Evolutionary conservation across 306 rosid genomes (phyloP), one percentile per base, ranked within the genome.

Genomic region (Quercus variabilis): DNA sequence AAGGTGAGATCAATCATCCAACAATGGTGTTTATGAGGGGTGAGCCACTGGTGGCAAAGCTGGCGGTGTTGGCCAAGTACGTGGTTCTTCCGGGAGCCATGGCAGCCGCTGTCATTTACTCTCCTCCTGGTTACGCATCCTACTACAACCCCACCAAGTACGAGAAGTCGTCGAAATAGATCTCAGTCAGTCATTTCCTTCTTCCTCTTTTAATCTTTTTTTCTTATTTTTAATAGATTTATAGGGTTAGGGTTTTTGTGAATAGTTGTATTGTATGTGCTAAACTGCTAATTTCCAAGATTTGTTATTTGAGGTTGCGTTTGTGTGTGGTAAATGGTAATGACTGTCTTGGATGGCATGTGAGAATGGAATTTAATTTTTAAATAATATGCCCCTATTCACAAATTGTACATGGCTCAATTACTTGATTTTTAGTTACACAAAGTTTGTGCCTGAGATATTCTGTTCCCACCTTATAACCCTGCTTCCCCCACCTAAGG

Each of bases 11-110:
- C 46, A 8, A 38, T 38, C 46, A 38, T 38, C 46, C 46, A 38
- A 38, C 46, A 38, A 38, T 38, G 54, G 14, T 49, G 79, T 76
- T 81, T 1, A 76, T 86, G 87, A 80, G 51, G 31, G 90, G 90
- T 26, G 80, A 81, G 59, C 87, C 87, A 30, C 52, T 86, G 85
- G 74, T 81, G 76, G 72, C 64, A 51, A 86, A 86, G 79, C 71
- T 81, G 60, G 87, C 87, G 4, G 15, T 41, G 38, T 33, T 81
- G 68, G 78, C 87, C 5, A 59, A 46, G 56, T 80, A 83, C 55
- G 78, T 30, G 73, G 80, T 86, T 75, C 70, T 86, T 58, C 90
- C 87, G 1, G 82, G 82, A 58, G 81, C 87, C 74, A 86, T 83
- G 90, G 64, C 28, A 1, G 85, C 89, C 1, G 78, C 87, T 41